Evolutionary conservation across 768 basidiomycete genomes (phyloP), one percentile per base, ranked within the genome.

Genomic region (Kwoniella heveanensis): DNA sequence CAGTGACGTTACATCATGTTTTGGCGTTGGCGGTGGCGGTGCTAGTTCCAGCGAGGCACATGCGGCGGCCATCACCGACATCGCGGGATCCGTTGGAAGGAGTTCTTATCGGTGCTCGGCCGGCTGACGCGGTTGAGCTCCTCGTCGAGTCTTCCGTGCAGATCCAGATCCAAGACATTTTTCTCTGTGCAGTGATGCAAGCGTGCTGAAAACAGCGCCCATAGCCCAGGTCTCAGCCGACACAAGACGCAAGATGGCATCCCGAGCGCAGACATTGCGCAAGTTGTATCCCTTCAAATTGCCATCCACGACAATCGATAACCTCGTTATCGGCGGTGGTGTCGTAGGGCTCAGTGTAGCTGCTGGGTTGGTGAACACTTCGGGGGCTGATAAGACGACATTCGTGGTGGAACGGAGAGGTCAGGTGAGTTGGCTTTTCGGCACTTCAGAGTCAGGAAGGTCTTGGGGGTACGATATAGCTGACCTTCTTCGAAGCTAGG

Each of bases 341-440:
- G 87, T 90, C 0, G 84, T 94, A 17, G 95, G 95, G 0, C 83
- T 99, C 36, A 90, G 92, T 0, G 85, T 95, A 54, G 91, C 92
- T 0, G 87, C 90, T 62, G 84, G 85, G 5, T 82, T 99, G 10
- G 74, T 71, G 26, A 85, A 85, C 7, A 83, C 84, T 36, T 82
- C 82, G 10, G 88, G 88, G 70, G 87, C 86, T 1, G 76, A 82
- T 9, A 88, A 87, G 78, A 87, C 89, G 4, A 92, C 89, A 1
- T 88, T 86, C 73, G 83, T 97, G 1, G 84, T 96, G 1, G 95
- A 97, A 76, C 82, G 94, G 70, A 88, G 90, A 73, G 69, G 76
- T 12, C 83, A 82, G 53, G 86, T 86, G 2, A 26, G 71, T 64
- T 2, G 22, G 24, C 21, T 49, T 13, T 27, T 22, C 19, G 9